Conservation (phyloP, 2,329 filamentous ascomycete species). For the Fusarium pseudoanthophilum region DNA sequence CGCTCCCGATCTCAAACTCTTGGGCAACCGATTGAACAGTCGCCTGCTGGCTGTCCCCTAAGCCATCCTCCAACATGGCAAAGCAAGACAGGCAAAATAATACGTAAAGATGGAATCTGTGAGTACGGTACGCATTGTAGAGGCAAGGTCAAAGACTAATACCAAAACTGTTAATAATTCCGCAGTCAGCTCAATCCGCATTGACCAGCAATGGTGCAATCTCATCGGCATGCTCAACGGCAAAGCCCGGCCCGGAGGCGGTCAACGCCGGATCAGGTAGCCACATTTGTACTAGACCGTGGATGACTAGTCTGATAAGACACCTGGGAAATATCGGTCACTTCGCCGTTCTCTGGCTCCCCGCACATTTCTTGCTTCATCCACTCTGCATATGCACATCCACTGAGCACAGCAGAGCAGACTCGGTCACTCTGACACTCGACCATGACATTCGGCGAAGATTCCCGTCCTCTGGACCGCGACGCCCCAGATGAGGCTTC, state of each 20-base stretch:
- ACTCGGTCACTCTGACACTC: not conserved
- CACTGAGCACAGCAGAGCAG: not conserved
- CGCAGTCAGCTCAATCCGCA: not conserved
- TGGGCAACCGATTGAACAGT: not conserved
- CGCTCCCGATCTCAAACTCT: not conserved
- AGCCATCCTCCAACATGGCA: not conserved
- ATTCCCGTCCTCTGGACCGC: conserved; percentile 12
- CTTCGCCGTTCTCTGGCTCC: conserved; percentile 10
- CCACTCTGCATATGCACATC: conserved; percentile 12
- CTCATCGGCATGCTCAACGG: not conserved
- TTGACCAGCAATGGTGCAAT: not conserved
- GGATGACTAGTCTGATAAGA: not conserved
- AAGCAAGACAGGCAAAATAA: not conserved
- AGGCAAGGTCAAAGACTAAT: conserved; percentile 6
- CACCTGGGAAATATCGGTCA: conserved; percentile 14
- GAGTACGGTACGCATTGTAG: not conserved
- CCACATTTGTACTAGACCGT: conserved; percentile 4
- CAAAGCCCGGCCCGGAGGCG: conserved; percentile 8
- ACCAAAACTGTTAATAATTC: conserved; percentile 10
- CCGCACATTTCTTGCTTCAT: conserved; percentile 8
- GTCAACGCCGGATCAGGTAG: not conserved
- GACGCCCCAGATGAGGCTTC: conserved; percentile 1
- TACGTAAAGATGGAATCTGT: not conserved
- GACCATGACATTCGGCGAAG: conserved; percentile 11
- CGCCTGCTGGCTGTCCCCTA: not conserved